Evolutionary conservation across 139 green algal species (phyloP).

Genomic region (Picochlorum sp.): DNA sequence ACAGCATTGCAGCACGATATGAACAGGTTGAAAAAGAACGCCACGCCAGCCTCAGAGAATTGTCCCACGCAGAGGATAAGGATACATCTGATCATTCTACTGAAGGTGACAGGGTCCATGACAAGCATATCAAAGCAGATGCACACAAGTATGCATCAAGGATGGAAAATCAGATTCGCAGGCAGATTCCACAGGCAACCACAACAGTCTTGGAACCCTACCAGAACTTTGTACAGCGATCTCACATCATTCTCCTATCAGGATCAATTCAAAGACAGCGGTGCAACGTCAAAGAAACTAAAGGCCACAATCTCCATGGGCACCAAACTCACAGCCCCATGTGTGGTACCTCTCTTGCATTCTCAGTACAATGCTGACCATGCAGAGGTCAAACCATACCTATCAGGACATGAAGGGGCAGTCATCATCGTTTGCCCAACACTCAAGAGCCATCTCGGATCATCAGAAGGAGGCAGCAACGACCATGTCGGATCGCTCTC

Average conservation of each 20-base stretch:
- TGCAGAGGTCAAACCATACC: not conserved
- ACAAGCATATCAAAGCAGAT: not conserved
- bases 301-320: not conserved
- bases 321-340: not conserved
- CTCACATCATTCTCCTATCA: not conserved
- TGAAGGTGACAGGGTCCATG: too few relatives aligned
- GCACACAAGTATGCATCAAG: not conserved
- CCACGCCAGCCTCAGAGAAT: too few relatives aligned
- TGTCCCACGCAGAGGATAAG: too few relatives aligned
- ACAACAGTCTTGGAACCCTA: constrained; percentile 1
- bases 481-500: too few relatives aligned
- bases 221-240: not conserved
- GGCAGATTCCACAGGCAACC: not conserved
- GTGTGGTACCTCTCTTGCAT: not conserved
- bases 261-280: not conserved
- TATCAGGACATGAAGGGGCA: not conserved
- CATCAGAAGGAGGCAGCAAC: too few relatives aligned
- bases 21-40: too few relatives aligned
- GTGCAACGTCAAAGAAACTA: not conserved
- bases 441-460: not conserved
- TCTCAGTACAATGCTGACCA: not conserved
- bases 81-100: too few relatives aligned
- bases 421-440: not conserved
- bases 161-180: not conserved
- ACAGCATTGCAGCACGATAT: too few relatives aligned